phyloP scores from a whole-genome alignment of 2,329 filamentous ascomycete genomes.

The Aphanoascus verrucosus region DNA sequence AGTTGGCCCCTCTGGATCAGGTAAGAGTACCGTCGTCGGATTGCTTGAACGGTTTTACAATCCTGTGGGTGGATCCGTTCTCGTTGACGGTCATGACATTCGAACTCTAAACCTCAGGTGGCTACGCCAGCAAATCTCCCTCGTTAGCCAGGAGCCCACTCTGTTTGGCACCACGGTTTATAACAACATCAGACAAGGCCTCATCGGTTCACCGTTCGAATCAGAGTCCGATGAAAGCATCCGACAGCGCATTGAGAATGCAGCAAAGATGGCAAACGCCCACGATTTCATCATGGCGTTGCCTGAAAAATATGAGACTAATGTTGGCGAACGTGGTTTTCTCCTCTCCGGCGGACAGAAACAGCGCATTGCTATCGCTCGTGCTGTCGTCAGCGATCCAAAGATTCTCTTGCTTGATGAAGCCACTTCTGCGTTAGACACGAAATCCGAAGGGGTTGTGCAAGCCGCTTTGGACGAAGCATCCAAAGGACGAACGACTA shows the following conservation, averaged over 20 bases:
- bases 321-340: slow-evolving; percentile 92
- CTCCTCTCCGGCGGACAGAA: slow-evolving; percentile 90
- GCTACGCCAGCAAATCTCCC: slow-evolving; percentile 81
- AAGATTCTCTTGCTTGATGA: slow-evolving; percentile 90
- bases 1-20: slow-evolving; percentile 86
- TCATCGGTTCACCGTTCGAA: slow-evolving; percentile 75
- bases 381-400: slow-evolving; percentile 80
- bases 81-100: slow-evolving; percentile 74
- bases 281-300: slow-evolving; percentile 79
- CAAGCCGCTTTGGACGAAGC: slow-evolving; percentile 85
- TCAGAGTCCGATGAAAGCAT: slow-evolving; percentile 56
- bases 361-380: slow-evolving; percentile 88
- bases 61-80: slow-evolving; percentile 66
- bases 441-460: slow-evolving; percentile 86
- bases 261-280: slow-evolving; percentile 83
- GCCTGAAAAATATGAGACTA: slow-evolving; percentile 82
- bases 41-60: slow-evolving; percentile 91
- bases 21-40: slow-evolving; percentile 89
- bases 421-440: slow-evolving; percentile 86
- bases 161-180: slow-evolving; percentile 84
- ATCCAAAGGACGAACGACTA: slow-evolving; percentile 77
- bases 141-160: slow-evolving; percentile 88
- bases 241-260: slow-evolving; percentile 60
- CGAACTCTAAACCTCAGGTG: slow-evolving; percentile 73
- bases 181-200: slow-evolving; percentile 78